Conservation (phyloP, 306 rosid species). For the Quercus ilex region DNA sequence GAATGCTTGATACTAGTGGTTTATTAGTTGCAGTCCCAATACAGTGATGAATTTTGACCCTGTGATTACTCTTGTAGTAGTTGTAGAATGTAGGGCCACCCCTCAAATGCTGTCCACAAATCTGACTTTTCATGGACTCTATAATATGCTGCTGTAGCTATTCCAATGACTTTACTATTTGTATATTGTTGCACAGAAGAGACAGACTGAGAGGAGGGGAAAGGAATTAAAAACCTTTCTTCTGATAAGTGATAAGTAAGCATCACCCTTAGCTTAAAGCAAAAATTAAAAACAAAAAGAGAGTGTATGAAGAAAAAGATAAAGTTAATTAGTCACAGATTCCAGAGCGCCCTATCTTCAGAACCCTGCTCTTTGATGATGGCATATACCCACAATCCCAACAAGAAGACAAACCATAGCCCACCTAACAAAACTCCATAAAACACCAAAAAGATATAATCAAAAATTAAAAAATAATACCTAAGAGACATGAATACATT, state of each 20-base stretch:
- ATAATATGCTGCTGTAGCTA: neutral
- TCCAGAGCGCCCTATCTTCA: conserved; percentile 35
- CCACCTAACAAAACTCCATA: conserved; percentile 51
- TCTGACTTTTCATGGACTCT: conserved; percentile 28
- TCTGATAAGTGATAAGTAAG: conserved; percentile 9
- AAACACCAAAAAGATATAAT: conserved; percentile 10
- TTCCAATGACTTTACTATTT: neutral
- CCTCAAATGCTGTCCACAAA: conserved; percentile 35
- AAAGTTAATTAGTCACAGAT: conserved; percentile 47
- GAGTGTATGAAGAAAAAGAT: conserved; percentile 20
- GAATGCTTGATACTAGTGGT: conserved; percentile 5
- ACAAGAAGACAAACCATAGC: conserved; percentile 59
- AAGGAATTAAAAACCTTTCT: neutral
- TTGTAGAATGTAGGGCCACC: neutral
- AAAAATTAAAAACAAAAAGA: conserved; percentile 37
- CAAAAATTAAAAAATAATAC: too few species aligned
- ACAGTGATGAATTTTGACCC: conserved; percentile 40
- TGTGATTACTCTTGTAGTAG: conserved; percentile 30
- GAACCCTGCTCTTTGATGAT: conserved; percentile 23
- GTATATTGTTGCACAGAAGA: neutral
- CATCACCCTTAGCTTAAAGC: conserved; percentile 18
- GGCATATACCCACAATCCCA: conserved; percentile 52
- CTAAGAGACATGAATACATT: too few species aligned
- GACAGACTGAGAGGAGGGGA: conserved; percentile 11
- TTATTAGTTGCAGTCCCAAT: conserved; percentile 30